These are phyloP conservation scores for Piper betle DNA, from an alignment of 164 flowering plant genomes.

Conservation along the genomic window DNA sequence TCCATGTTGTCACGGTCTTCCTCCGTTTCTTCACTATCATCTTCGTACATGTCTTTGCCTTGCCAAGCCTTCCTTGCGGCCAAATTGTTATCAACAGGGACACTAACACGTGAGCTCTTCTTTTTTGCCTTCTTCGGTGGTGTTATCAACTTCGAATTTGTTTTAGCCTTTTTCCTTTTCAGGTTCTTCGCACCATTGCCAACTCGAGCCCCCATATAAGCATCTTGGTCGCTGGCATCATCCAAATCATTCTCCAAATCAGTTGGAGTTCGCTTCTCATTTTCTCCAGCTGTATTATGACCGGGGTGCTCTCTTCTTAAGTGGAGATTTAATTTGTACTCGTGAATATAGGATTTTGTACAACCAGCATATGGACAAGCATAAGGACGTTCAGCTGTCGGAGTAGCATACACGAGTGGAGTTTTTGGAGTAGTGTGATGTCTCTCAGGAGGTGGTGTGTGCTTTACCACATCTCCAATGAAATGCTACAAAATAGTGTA, in stretches of 20 bases:
- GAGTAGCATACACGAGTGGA: slow-evolving; percentile 43
- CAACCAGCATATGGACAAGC: slow-evolving; percentile 91
- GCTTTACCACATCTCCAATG: slow-evolving; percentile 30
- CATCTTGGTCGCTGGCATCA: slow-evolving; percentile 80
- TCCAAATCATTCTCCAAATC: slow-evolving; percentile 61
- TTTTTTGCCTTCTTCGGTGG: slow-evolving; percentile 44
- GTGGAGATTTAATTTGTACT: slow-evolving; percentile 94
- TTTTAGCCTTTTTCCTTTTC: slow-evolving; percentile 49
- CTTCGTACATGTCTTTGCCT: slow-evolving; percentile 43
- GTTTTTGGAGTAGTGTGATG: slow-evolving; percentile 39
- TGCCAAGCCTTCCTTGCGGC: slow-evolving; percentile 38
- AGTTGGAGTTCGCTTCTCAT: slow-evolving; percentile 35
- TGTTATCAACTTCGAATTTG: slow-evolving; percentile 41
- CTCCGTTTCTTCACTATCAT: slow-evolving; percentile 95
- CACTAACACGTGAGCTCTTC: slow-evolving; percentile 33
- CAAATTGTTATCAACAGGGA: slow-evolving; percentile 23
- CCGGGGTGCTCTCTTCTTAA: slow-evolving; percentile 84
- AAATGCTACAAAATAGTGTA: slow-evolving; percentile 20
- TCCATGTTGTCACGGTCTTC: slow-evolving; percentile 76
- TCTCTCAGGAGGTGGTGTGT: slow-evolving; percentile 51
- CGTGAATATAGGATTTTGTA: slow-evolving; percentile 87
- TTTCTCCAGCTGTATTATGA: slow-evolving; percentile 53
- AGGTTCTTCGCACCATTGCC: slow-evolving; percentile 24
- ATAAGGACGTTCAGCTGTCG: slow-evolving; percentile 79
- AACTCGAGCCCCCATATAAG: slow-evolving; percentile 34